Evolutionary conservation across 2,329 filamentous ascomycete genomes (phyloP).

Genomic region (Epichloe festucae): DNA sequence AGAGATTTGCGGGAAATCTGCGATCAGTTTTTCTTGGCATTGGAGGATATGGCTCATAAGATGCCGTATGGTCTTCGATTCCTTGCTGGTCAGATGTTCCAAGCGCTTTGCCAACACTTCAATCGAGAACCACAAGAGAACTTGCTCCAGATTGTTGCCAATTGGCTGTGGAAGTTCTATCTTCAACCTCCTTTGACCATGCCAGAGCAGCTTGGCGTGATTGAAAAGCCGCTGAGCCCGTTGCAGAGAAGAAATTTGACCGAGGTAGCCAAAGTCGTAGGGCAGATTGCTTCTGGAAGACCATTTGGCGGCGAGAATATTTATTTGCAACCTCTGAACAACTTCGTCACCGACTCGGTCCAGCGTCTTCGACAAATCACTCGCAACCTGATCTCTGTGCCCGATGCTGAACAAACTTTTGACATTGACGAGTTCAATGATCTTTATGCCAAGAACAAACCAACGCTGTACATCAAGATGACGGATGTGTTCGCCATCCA

Average conservation of each 20-base stretch:
- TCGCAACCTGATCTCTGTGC: constrained; percentile 65
- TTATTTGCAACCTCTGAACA: constrained; percentile 89
- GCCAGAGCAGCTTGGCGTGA: constrained; percentile 84
- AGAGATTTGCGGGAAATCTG: constrained; percentile 90
- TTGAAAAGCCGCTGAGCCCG: constrained; percentile 78
- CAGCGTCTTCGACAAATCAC: constrained; percentile 66
- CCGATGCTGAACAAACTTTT: constrained; percentile 80
- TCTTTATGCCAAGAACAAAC: constrained; percentile 89
- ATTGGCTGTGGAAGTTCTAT: constrained; percentile 93
- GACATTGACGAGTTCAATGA: constrained; percentile 99
- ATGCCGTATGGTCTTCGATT: constrained; percentile 93
- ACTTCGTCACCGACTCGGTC: constrained; percentile 75
- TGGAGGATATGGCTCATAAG: constrained; percentile 72
- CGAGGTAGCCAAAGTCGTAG: constrained; percentile 82
- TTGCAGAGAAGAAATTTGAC: constrained; percentile 85
- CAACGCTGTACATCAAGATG: constrained; percentile 99
- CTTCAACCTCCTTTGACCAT: constrained; percentile 79
- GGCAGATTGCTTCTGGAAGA: constrained; percentile 77
- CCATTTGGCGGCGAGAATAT: constrained; percentile 91
- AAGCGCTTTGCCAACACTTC: constrained; percentile 65
- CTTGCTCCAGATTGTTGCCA: constrained; percentile 69
- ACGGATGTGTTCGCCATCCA: constrained; percentile 95
- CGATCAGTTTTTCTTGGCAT: constrained; percentile 70
- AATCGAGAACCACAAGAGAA: constrained; percentile 64
- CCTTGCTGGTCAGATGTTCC: constrained; percentile 74